Conservation (phyloP, 1,284 basidiomycete species). For the Cystobasidiaceae sp. region DNA sequence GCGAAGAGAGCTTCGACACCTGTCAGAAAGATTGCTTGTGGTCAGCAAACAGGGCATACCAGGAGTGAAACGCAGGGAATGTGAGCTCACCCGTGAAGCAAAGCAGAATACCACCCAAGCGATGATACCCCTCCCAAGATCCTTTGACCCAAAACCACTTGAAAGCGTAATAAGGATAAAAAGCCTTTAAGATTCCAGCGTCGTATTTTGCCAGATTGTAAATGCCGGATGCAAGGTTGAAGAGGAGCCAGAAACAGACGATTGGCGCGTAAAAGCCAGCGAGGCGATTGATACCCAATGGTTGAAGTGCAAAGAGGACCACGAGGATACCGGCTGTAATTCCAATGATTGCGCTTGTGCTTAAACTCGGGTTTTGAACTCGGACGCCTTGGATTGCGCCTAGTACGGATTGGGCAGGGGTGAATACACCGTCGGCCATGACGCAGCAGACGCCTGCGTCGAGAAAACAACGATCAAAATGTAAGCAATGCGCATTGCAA, state of each 20-base stretch:
- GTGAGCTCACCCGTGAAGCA: neutral
- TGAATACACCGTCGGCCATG: neutral
- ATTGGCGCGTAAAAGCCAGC: neutral
- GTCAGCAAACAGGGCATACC: neutral
- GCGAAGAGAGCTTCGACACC: neutral
- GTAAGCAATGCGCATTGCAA: neutral
- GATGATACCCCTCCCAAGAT: neutral
- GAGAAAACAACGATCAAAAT: too few relatives aligned
- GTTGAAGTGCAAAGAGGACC: neutral
- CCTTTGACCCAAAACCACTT: neutral
- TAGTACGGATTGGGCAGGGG: neutral
- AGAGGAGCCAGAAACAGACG: neutral
- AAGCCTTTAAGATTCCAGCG: neutral
- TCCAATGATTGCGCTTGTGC: neutral
- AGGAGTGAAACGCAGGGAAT: neutral
- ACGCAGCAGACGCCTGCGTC: neutral
- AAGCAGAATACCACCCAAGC: neutral
- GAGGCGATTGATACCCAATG: neutral
- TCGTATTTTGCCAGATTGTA: neutral
- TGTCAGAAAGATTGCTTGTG: neutral
- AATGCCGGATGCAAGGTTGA: neutral
- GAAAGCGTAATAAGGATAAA: neutral
- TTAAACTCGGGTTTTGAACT: neutral
- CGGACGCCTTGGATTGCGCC: conserved; percentile 1
- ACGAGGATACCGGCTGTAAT: neutral